Evolutionary conservation across 106 monocot genomes (phyloP).

Genomic region (Triglochin maritima): DNA sequence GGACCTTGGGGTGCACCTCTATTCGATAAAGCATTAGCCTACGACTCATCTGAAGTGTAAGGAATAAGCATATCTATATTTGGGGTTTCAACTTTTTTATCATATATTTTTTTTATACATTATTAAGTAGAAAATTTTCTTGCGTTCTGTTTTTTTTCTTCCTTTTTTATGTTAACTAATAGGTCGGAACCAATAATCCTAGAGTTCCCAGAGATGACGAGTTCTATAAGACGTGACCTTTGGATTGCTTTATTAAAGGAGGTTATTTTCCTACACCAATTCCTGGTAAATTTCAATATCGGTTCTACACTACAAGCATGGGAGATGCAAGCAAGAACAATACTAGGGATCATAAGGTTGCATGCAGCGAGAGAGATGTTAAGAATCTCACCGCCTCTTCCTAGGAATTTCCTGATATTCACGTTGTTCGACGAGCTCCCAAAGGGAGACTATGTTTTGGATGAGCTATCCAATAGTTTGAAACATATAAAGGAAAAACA

Average conservation of each 20-base stretch:
- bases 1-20: slow-evolving; percentile 90
- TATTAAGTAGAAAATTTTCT: no score
- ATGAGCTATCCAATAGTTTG: slow-evolving; percentile 48
- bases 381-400: slow-evolving; percentile 62
- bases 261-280: slow-evolving; percentile 52
- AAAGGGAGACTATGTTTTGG: slow-evolving; percentile 83
- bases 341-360: slow-evolving; percentile 71
- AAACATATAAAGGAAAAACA: slow-evolving; percentile 24
- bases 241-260: slow-evolving; percentile 79
- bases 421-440: slow-evolving; percentile 70
- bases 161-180: background rate
- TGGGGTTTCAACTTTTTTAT: no score
- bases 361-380: slow-evolving; percentile 93
- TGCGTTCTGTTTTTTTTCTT: no score
- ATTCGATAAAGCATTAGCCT: slow-evolving; percentile 67
- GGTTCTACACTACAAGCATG: slow-evolving; percentile 35
- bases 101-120: no score
- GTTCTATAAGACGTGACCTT: slow-evolving; percentile 77
- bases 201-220: slow-evolving; percentile 94
- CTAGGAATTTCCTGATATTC: slow-evolving; percentile 73
- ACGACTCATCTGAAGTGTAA: slow-evolving; percentile 48
- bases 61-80: background rate
- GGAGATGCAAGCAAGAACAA: slow-evolving; percentile 68
- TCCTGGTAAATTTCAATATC: slow-evolving; percentile 42
- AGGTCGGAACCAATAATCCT: slow-evolving; percentile 59